These are phyloP conservation scores for Erigeron canadensis DNA, from an alignment of 129 eudicot species.

Conservation along the genomic window DNA sequence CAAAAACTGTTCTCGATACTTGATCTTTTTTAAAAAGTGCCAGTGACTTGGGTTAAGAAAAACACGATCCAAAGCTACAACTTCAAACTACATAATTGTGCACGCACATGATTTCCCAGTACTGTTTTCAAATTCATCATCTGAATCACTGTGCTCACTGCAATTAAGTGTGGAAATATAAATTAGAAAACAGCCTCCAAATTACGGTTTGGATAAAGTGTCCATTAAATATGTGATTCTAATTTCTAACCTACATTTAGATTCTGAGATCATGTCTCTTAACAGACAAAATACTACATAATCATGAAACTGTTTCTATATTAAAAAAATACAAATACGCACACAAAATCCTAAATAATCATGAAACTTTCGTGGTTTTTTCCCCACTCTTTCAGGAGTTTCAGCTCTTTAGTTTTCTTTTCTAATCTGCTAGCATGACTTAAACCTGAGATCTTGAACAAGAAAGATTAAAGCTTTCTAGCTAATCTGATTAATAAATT, in stretches of 20 bases:
- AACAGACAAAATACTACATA: not conserved
- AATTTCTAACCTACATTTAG: too few species aligned
- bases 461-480: conserved; percentile 16
- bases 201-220: not conserved
- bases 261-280: not conserved
- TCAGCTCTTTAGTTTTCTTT: too few species aligned
- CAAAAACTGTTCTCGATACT: conserved; percentile 5
- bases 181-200: not conserved
- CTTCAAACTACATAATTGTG: conserved; percentile 62
- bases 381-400: too few species aligned
- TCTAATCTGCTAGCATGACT: not conserved
- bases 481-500: not conserved
- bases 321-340: not conserved
- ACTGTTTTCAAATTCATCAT: conserved; percentile 62
- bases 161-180: conserved; percentile 15
- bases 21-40: not conserved
- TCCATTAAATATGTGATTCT: not conserved
- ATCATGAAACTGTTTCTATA: not conserved
- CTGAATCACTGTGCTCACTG: conserved; percentile 70
- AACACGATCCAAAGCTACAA: conserved; percentile 6
- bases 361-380: not conserved
- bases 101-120: conserved; percentile 65
- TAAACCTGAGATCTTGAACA: conserved; percentile 1
- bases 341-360: not conserved
- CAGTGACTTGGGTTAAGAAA: not conserved